These are phyloP conservation scores for Pseudonitzschia multiseries DNA, from an alignment of 108 stramenopile genomes.

Conservation along the genomic window DNA sequence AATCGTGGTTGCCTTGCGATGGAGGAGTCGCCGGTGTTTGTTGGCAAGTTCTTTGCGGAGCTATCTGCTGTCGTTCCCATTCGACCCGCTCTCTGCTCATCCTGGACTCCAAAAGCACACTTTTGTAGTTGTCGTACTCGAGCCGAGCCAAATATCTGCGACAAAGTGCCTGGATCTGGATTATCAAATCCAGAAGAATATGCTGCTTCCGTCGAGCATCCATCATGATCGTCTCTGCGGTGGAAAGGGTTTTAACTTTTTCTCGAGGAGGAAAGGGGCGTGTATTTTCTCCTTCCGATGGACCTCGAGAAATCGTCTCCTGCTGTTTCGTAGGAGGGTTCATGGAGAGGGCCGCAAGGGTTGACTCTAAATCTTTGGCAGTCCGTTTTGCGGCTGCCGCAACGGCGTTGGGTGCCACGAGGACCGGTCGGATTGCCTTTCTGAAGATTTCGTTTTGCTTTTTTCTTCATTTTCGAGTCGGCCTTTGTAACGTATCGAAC, in stretches of 20 bases:
- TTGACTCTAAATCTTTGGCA: constrained; percentile 34
- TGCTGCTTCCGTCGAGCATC: constrained; percentile 47
- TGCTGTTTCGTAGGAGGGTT: neutral
- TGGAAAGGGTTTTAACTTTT: constrained; percentile 23
- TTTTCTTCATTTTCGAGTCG: constrained; percentile 8
- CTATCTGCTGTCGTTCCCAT: neutral
- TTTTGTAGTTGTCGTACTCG: neutral
- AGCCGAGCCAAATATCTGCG: constrained; percentile 27
- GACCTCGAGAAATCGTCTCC: too few relatives aligned
- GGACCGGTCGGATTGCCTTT: constrained; percentile 17
- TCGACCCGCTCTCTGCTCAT: neutral
- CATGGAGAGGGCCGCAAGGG: constrained; percentile 18
- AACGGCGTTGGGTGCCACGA: constrained; percentile 18
- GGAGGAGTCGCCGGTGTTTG: neutral
- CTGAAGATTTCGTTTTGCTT: constrained; percentile 31
- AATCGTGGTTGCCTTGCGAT: neutral
- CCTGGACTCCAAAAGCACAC: neutral
- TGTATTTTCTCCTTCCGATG: neutral
- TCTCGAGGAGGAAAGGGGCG: constrained; percentile 1
- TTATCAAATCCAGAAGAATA: constrained; percentile 39
- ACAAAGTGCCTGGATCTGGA: constrained; percentile 35
- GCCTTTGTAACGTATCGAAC: neutral
- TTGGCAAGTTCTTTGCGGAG: neutral
- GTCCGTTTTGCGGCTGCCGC: constrained; percentile 17
- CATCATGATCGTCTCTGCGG: constrained; percentile 45